A percentile compares a stretch with the other conserved stretches of the same genome.
phyloP scores from a whole-genome alignment of 2,329 filamentous ascomycete genomes.

The Passalora sequoiae region DNA sequence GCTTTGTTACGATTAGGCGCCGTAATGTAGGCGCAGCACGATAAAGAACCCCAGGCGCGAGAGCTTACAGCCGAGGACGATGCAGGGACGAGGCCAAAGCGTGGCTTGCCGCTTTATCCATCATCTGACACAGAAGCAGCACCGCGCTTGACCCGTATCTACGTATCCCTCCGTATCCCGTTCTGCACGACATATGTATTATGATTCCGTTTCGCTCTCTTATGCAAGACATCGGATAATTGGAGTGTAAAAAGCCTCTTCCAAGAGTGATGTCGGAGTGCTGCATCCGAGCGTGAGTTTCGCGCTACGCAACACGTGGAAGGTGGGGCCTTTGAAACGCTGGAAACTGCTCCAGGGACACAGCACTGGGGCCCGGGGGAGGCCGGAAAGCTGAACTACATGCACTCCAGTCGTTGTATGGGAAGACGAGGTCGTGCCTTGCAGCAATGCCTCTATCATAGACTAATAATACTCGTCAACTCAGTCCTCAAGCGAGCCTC shows the following conservation, averaged over 20 bases:
- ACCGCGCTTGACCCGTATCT: not conserved
- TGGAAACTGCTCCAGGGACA: too few relatives aligned
- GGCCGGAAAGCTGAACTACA: too few relatives aligned
- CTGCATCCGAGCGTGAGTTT: not conserved
- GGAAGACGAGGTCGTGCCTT: too few relatives aligned
- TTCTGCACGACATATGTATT: not conserved
- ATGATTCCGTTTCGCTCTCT: not conserved
- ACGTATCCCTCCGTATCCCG: not conserved
- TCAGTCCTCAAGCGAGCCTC: too few relatives aligned
- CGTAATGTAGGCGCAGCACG: not conserved
- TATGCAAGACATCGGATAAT: not conserved
- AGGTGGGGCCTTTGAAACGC: too few relatives aligned
- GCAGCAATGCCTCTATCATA: too few relatives aligned
- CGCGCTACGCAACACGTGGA: not conserved
- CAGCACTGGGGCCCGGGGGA: too few relatives aligned
- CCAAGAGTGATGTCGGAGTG: not conserved
- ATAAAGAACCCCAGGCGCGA: not conserved
- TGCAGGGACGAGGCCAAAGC: not conserved
- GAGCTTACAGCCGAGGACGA: constrained; percentile 1
- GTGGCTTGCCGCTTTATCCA: not conserved
- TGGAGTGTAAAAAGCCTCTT: not conserved
- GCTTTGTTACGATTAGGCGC: not conserved
- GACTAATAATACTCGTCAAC: too few relatives aligned
- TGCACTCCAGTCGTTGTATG: too few relatives aligned
- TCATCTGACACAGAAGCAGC: not conserved